Evolutionary conservation across 768 basidiomycete genomes (phyloP).

Genomic region (Daedaleopsis sinensis): DNA sequence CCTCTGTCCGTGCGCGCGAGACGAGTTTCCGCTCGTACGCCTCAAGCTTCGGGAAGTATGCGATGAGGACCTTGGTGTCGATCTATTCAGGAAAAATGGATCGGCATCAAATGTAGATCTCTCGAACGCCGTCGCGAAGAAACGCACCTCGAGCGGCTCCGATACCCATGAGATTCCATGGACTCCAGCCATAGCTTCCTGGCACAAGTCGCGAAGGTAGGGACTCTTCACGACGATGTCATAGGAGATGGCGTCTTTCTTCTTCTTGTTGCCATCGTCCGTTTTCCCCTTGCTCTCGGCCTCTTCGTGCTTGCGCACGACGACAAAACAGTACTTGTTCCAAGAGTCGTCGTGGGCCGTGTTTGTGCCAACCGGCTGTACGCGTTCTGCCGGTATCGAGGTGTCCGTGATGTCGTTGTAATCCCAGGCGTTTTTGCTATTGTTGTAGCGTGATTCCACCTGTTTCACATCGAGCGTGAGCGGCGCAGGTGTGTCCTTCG

Average conservation of each 20-base stretch:
- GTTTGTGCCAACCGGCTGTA: not conserved
- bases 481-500: too few species aligned
- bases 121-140: not conserved
- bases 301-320: conserved; percentile 55
- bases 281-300: too few species aligned
- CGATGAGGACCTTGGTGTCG: conserved; percentile 56
- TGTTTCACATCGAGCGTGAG: conserved; percentile 60
- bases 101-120: too few species aligned
- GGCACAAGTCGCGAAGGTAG: conserved; percentile 58
- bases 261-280: conserved; percentile 20
- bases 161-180: conserved; percentile 62
- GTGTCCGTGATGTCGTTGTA: conserved; percentile 56
- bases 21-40: conserved; percentile 46
- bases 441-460: conserved; percentile 59
- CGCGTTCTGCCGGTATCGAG: conserved; percentile 37
- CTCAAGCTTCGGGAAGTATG: conserved; percentile 51
- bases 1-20: conserved; percentile 37
- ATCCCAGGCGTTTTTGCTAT: conserved; percentile 59
- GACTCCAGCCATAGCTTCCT: conserved; percentile 57
- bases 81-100: conserved; percentile 36
- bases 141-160: conserved; percentile 52
- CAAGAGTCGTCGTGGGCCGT: conserved; percentile 42
- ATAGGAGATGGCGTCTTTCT: conserved; percentile 30
- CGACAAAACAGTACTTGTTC: conserved; percentile 60
- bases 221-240: conserved; percentile 60